A percentile compares a stretch with the other conserved stretches of the same genome.
These are phyloP conservation scores for Russula vinacea DNA, from an alignment of 768 basidiomycete species.

Conservation along the genomic window DNA sequence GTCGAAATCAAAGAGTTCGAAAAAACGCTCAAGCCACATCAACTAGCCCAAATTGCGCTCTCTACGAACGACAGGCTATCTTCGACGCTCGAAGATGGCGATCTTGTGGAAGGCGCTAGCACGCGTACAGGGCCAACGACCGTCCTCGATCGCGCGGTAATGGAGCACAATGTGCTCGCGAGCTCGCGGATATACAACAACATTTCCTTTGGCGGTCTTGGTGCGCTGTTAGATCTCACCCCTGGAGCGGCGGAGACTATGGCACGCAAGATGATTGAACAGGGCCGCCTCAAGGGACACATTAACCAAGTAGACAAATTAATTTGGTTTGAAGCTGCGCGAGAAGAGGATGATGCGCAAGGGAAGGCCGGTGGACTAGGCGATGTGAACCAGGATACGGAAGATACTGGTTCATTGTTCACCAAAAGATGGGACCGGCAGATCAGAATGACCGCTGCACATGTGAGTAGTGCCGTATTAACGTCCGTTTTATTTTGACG, in stretches of 20 bases:
- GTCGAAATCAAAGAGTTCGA: slow-evolving; percentile 90
- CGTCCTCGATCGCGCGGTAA: slow-evolving; percentile 93
- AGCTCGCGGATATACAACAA: slow-evolving; percentile 98
- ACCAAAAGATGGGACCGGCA: slow-evolving; percentile 97
- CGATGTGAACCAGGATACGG: slow-evolving; percentile 77
- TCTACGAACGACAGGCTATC: slow-evolving; percentile 80
- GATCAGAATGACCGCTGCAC: slow-evolving; percentile 83
- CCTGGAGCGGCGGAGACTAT: slow-evolving; percentile 95
- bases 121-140: slow-evolving; percentile 90
- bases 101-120: slow-evolving; percentile 52
- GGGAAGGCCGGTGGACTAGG: slow-evolving; percentile 93
- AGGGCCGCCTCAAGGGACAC: slow-evolving; percentile 85
- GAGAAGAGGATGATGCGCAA: slow-evolving; percentile 88
- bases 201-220: slow-evolving; percentile 93
- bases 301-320: slow-evolving; percentile 96
- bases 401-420: slow-evolving; percentile 84
- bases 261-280: slow-evolving; percentile 98
- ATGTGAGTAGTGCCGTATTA: slow-evolving; percentile 48
- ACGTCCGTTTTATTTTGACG: slow-evolving; percentile 20
- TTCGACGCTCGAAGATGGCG: slow-evolving; percentile 59
- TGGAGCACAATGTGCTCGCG: slow-evolving; percentile 97
- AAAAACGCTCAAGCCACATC: slow-evolving; percentile 81
- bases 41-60: slow-evolving; percentile 86
- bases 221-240: slow-evolving; percentile 82
- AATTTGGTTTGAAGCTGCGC: slow-evolving; percentile 86